Evolutionary conservation across 176 grass and related monocot genomes (phyloP).

Genomic region (Cenchrus americanus): DNA sequence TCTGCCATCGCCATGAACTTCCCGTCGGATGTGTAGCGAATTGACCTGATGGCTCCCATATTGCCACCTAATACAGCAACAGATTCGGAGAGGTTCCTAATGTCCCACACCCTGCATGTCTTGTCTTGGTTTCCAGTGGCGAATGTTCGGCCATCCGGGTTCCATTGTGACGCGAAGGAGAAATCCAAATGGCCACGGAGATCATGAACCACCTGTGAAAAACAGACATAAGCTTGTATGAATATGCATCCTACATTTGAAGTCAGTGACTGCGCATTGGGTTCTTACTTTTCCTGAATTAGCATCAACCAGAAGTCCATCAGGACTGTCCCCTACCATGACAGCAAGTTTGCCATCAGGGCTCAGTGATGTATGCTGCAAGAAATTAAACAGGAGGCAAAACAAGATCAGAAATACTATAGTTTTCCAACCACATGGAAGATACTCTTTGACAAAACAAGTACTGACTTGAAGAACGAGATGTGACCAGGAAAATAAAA

Average conservation of each 20-base stretch:
- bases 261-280: not conserved
- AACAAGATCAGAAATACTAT: constrained; percentile 20
- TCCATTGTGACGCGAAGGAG: constrained; percentile 91
- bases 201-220: constrained; percentile 56
- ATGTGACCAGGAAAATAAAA: not conserved
- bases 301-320: constrained; percentile 68
- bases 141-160: constrained; percentile 72
- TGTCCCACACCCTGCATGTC: constrained; percentile 90
- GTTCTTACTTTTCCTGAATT: constrained; percentile 68
- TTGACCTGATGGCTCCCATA: constrained; percentile 71
- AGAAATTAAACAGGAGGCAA: constrained; percentile 21
- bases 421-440: not conserved
- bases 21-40: constrained; percentile 77
- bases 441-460: not conserved
- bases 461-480: not conserved
- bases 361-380: constrained; percentile 79
- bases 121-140: constrained; percentile 87
- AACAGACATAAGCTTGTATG: constrained; percentile 6
- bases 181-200: constrained; percentile 75
- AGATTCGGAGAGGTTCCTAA: constrained; percentile 75
- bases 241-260: not conserved
- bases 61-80: constrained; percentile 75
- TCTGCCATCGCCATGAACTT: constrained; percentile 82
- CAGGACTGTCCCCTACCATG: constrained; percentile 69
- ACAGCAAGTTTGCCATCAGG: constrained; percentile 75